phyloP scores from a whole-genome alignment of 2,329 filamentous ascomycete genomes.

The Penicillium verrucosum region DNA sequence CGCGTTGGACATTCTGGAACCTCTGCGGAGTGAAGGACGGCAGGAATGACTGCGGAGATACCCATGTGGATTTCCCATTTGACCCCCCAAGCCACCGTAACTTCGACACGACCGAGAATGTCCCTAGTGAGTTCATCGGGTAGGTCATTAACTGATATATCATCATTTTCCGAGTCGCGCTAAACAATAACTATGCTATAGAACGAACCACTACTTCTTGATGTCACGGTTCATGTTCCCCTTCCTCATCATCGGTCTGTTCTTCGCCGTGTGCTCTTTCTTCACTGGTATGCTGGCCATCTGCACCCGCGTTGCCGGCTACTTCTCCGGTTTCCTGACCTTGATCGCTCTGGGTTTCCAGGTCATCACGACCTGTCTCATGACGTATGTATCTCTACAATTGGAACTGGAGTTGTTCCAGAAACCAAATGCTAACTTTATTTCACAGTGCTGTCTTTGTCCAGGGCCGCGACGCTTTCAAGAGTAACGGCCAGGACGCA shows the following conservation, averaged over 20 bases:
- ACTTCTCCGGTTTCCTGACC: constrained; percentile 52
- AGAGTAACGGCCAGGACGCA: constrained; percentile 47
- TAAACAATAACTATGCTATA: constrained; percentile 26
- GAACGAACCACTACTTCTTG: constrained; percentile 69
- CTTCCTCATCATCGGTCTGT: constrained; percentile 78
- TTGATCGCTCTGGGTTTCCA: constrained; percentile 59
- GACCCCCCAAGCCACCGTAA: constrained; percentile 55
- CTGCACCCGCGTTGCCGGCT: constrained; percentile 52
- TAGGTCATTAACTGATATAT: constrained; percentile 29
- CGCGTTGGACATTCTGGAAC: constrained; percentile 90
- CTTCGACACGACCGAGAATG: constrained; percentile 55
- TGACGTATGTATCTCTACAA: constrained; percentile 55
- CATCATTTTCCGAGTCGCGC: not conserved
- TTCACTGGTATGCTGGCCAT: constrained; percentile 48
- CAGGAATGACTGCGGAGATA: constrained; percentile 61
- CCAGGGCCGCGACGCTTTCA: constrained; percentile 56
- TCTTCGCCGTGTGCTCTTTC: constrained; percentile 60
- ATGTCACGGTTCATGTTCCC: constrained; percentile 91
- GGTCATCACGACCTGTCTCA: constrained; percentile 54
- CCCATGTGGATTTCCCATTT: constrained; percentile 64
- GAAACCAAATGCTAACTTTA: constrained; percentile 12
- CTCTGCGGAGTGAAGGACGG: constrained; percentile 63
- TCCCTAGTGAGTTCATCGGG: constrained; percentile 56
- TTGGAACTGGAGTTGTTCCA: not conserved
- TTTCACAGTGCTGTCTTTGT: constrained; percentile 56